Base-by-base conservation (phyloP, 768 basidiomycete species). In the Boletellus emodensis region DNA sequence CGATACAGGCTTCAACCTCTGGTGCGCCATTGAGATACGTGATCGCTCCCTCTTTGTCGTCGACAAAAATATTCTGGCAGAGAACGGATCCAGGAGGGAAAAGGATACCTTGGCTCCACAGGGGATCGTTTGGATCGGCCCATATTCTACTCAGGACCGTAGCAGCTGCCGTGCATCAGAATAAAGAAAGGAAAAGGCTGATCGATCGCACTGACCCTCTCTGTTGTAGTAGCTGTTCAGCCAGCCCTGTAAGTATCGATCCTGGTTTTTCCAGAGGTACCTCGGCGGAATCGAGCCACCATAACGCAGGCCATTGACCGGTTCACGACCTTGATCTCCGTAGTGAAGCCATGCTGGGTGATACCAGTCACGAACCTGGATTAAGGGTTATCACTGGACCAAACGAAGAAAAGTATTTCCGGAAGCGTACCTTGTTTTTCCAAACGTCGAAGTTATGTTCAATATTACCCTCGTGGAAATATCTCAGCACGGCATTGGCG, bases 281-380 rank as follows among this genome's bases (percentile, higher is more conserved):
- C 24, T 24, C 9, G 10, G 3, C 6, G 8, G 6, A 14, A 49
- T 6, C 3, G 0, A 0, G 26, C 24, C 48, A 1, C 24, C 41
- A 24, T 20, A 44, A 17, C 28, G 34, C 10, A 36, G 41, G 24
- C 48, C 48, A 11, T 18, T 49, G 6, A 49, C 20, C 6, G 41
- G 48, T 17, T 49, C 48, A n/a, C 48, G 48, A 9, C 48, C 41
- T 3, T 20, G 0, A 0, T 44, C 14, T 12, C 17, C 42, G 17
- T 34, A 36, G 41, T 49, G 48, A 33, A 49, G 35, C 48, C 48
- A 49, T 15, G 34, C n/a, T 7, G 48, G 24, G 28, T 49, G 48
- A 26, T 37, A 49, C 41, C 41, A 49, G 14, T 44, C 30, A 11
- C 30, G 30, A 8, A 8, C 10, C 30, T 30, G 8, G 30, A 30